phyloP scores from a whole-genome alignment of 352 stramenopile species.

The Globisporangium paroecandrum region DNA sequence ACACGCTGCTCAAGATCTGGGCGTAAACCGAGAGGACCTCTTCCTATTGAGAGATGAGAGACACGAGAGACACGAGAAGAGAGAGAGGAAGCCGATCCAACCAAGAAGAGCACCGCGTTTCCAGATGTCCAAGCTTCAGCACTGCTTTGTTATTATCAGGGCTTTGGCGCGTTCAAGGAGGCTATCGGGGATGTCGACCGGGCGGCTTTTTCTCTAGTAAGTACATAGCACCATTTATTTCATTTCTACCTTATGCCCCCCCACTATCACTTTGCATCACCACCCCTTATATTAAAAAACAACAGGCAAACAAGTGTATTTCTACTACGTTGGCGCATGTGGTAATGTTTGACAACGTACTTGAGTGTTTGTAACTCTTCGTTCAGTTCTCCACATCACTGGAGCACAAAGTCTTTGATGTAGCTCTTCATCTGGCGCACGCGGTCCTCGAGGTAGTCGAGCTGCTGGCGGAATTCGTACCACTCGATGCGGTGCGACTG shows the following conservation, averaged over 20 bases:
- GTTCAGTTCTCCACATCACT: neutral
- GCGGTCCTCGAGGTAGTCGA: constrained; percentile 61
- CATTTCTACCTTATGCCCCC: neutral
- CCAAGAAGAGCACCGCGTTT: neutral
- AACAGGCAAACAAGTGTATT: neutral
- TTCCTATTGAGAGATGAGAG: neutral
- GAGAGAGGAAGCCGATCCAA: neutral
- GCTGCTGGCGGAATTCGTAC: constrained; percentile 71
- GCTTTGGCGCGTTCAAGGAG: neutral
- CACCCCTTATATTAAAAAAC: neutral
- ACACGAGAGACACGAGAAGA: constrained; percentile 2
- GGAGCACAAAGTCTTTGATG: constrained; percentile 37
- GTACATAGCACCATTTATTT: neutral
- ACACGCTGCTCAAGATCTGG: constrained; percentile 98
- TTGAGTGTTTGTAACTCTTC: neutral
- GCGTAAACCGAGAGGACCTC: constrained; percentile 41
- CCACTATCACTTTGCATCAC: neutral
- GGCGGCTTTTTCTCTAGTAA: neutral
- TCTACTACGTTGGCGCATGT: neutral
- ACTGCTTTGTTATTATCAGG: neutral
- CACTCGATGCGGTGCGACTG: constrained; percentile 61
- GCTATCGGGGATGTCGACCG: neutral
- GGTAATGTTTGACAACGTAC: no score
- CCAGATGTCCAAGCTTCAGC: neutral
- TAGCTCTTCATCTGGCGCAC: constrained; percentile 52